These are phyloP conservation scores for Sporisorium graminicola DNA, from an alignment of 1,284 basidiomycete genomes.

Conservation along the genomic window DNA sequence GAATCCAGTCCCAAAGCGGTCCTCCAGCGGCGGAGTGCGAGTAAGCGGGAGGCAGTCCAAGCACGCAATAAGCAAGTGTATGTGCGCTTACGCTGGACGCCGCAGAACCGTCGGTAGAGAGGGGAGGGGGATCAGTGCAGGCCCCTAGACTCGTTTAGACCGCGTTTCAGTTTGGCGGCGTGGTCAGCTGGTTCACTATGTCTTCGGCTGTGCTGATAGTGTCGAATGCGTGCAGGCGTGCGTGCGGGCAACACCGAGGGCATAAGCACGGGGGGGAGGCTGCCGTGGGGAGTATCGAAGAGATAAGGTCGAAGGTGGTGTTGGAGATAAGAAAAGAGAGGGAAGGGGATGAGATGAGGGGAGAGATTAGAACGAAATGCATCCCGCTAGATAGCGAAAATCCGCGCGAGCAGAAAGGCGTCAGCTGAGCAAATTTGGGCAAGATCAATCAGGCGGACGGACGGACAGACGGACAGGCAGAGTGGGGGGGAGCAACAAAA, in stretches of 20 bases:
- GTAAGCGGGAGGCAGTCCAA: neutral
- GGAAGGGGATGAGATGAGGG: conserved; percentile 6
- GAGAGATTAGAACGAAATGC: conserved; percentile 16
- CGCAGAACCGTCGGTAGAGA: conserved; percentile 1
- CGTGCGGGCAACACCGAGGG: conserved; percentile 5
- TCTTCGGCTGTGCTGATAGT: conserved; percentile 14
- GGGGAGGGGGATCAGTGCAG: neutral
- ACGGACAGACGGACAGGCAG: too few relatives aligned
- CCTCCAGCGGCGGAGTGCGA: neutral
- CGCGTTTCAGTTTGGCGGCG: neutral
- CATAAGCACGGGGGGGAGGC: conserved; percentile 20
- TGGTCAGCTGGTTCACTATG: neutral
- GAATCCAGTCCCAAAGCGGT: neutral
- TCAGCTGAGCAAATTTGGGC: too few relatives aligned
- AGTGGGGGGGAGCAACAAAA: too few relatives aligned
- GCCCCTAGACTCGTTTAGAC: conserved; percentile 4
- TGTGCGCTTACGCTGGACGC: neutral
- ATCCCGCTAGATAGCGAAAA: conserved; percentile 14
- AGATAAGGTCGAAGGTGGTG: conserved; percentile 12
- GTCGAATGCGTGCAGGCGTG: conserved; percentile 4
- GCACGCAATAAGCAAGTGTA: neutral
- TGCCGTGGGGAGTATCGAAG: conserved; percentile 26
- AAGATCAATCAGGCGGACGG: too few relatives aligned
- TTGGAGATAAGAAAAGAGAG: conserved; percentile 42
- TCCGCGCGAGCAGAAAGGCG: too few relatives aligned